phyloP scores from a whole-genome alignment of 2,329 filamentous ascomycete genomes.

The Microsporum ferrugineum region DNA sequence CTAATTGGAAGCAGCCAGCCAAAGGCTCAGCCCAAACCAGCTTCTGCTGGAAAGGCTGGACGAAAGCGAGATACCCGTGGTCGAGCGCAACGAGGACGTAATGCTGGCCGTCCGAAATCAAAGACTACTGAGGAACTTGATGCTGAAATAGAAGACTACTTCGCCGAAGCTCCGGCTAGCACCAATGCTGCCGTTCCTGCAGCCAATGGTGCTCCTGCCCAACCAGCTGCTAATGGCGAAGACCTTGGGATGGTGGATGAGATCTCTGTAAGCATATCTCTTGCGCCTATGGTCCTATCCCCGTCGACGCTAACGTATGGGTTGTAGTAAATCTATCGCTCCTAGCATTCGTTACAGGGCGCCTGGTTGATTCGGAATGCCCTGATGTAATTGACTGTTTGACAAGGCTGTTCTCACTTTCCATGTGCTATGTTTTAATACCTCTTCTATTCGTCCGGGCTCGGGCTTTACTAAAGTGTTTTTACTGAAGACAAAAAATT shows the following conservation, averaged over 20 bases:
- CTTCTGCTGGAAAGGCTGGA: slow-evolving; percentile 59
- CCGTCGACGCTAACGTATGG: not conserved
- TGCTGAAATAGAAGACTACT: slow-evolving; percentile 96
- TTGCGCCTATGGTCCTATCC: not conserved
- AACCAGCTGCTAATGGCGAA: slow-evolving; percentile 39
- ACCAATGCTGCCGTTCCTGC: slow-evolving; percentile 32
- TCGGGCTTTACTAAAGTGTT: not conserved
- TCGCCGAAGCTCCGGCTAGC: slow-evolving; percentile 39
- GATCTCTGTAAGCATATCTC: slow-evolving; percentile 36
- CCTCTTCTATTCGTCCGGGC: not conserved
- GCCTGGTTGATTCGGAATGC: too few relatives aligned
- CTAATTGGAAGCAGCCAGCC: slow-evolving; percentile 36
- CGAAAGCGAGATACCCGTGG: slow-evolving; percentile 34
- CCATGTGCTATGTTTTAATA: not conserved
- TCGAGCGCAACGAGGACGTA: slow-evolving; percentile 46
- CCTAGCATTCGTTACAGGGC: not conserved
- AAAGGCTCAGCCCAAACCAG: slow-evolving; percentile 71
- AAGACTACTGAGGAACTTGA: slow-evolving; percentile 95
- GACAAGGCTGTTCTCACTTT: not conserved
- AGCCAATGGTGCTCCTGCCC: slow-evolving; percentile 36
- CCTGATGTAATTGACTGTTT: not conserved
- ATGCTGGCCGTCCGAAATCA: slow-evolving; percentile 54
- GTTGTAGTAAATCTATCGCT: not conserved
- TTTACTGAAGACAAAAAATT: not conserved
- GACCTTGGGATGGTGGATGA: slow-evolving; percentile 45